Percentiles rank a stretch among this genome's conserved stretches.
Evolutionary conservation across 805 yeast species (phyloP).

Genomic region (Metschnikowia aberdeeniae): DNA sequence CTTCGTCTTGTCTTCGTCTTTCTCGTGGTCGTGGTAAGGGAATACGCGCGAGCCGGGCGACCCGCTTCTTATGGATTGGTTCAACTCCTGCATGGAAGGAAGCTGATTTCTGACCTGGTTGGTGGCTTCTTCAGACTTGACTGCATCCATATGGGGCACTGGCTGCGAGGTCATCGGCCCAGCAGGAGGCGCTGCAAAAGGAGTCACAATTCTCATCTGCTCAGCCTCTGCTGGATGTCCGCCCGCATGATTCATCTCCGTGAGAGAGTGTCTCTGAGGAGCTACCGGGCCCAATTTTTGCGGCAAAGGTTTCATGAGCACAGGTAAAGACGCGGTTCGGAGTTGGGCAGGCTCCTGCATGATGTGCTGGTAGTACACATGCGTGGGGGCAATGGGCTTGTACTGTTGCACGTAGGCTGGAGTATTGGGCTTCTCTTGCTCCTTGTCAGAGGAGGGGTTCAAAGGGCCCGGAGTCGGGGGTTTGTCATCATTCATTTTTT

Average conservation of each 20-base stretch:
- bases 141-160: slow-evolving; percentile 1
- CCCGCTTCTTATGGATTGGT: slow-evolving; percentile 25
- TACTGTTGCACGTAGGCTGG: slow-evolving; percentile 15
- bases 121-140: slow-evolving; percentile 1
- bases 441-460: slow-evolving; percentile 1
- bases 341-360: slow-evolving; percentile 11
- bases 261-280: slow-evolving; percentile 15
- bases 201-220: neutral
- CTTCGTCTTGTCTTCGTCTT: slow-evolving; percentile 11
- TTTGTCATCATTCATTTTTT: slow-evolving; percentile 2
- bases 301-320: slow-evolving; percentile 13
- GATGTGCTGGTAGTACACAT: slow-evolving; percentile 15
- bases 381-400: slow-evolving; percentile 15
- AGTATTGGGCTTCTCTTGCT: slow-evolving; percentile 1
- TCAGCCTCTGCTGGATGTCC: slow-evolving; percentile 1
- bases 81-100: slow-evolving; percentile 37
- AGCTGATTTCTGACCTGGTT: slow-evolving; percentile 19
- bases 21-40: slow-evolving; percentile 2
- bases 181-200: neutral
- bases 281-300: slow-evolving; percentile 5
- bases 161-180: neutral
- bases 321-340: slow-evolving; percentile 16
- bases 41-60: slow-evolving; percentile 3
- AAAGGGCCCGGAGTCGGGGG: slow-evolving; percentile 1
- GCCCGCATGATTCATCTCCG: slow-evolving; percentile 2